Evolutionary conservation across 2,329 filamentous ascomycete genomes (phyloP), one percentile per base, ranked within the genome.

Genomic region (Penicillium sp.): DNA sequence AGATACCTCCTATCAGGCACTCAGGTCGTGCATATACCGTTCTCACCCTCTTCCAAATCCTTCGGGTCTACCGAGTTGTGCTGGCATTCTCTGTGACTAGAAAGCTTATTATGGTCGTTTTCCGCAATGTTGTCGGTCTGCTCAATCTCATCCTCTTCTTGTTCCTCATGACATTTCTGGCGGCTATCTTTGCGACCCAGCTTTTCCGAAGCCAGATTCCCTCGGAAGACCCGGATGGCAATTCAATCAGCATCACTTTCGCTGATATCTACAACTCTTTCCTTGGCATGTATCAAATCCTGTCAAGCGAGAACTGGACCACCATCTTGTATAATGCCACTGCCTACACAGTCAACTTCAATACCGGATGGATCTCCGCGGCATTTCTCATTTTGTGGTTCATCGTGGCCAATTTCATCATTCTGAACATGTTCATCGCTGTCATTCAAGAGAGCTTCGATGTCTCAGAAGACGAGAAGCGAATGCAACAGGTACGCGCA

Each of bases 341-440:
- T 0, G 71, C 77, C 4, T 84, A 80, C 54, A 83, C 86, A 7
- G 76, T 75, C 7, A 57, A 61, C 4, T 80, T 75, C 51, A 75
- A 82, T 26, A 94, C 87, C n/a, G 79, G 86, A 7, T 97, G 93
- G 91, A 89, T 97, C 41, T 89, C 87, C 7, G 89, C 91, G 7
- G 76, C 87, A 1, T 96, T 98, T 56, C 77, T 95, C 53, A 87
- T 96, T 48, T 78, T 90, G 52, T 98, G 93, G 93, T 97, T 95
- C 66, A 93, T 95, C 41, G 77, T 98, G 29, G 79, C 89, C 4
- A 96, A 94, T 65, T 91, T 97, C 62, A 94, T 98, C 69, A 79
- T 97, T 47, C 72, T 98, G 71, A 98, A 97, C 62, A 98, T 98
- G 93, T 98, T 98, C 74, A 97, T 98, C 86, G 93, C 93, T 75